phyloP scores from a whole-genome alignment of 2,329 filamentous ascomycete species.

The Tolypocladium album region DNA sequence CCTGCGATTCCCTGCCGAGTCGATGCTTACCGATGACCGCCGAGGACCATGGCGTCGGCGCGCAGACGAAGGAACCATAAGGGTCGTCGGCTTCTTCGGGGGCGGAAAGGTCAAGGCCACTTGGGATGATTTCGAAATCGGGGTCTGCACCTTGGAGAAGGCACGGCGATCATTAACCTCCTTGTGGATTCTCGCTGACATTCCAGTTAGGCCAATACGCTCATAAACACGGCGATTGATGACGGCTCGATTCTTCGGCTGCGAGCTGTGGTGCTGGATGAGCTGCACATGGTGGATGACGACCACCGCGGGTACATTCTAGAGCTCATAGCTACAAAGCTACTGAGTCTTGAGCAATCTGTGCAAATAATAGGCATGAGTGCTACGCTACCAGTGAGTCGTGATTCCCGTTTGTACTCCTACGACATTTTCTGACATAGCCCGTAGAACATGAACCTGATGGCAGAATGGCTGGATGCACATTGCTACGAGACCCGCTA shows the following conservation, averaged over 20 bases:
- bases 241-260: slow-evolving; percentile 56
- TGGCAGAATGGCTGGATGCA: slow-evolving; percentile 60
- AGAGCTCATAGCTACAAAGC: slow-evolving; percentile 63
- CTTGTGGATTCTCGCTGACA: not conserved
- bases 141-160: slow-evolving; percentile 73
- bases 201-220: slow-evolving; percentile 51
- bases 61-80: slow-evolving; percentile 46
- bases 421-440: not conserved
- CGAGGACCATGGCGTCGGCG: slow-evolving; percentile 40
- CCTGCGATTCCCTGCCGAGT: slow-evolving; percentile 17
- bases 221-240: slow-evolving; percentile 64
- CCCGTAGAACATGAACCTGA: slow-evolving; percentile 53
- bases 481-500: slow-evolving; percentile 65
- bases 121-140: slow-evolving; percentile 69
- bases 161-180: slow-evolving; percentile 7
- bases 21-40: slow-evolving; percentile 21
- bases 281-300: slow-evolving; percentile 76
- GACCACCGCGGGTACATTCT: slow-evolving; percentile 65
- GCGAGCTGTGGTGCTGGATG: slow-evolving; percentile 60
- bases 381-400: slow-evolving; percentile 58
- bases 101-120: slow-evolving; percentile 56
- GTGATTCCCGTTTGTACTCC: not conserved
- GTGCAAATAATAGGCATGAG: slow-evolving; percentile 73
- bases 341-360: slow-evolving; percentile 55
- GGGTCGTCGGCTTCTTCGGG: slow-evolving; percentile 64